Evolutionary conservation across 495 filamentous ascomycete species (phyloP).

Genomic region (Hapsidospora chrysogenum): DNA sequence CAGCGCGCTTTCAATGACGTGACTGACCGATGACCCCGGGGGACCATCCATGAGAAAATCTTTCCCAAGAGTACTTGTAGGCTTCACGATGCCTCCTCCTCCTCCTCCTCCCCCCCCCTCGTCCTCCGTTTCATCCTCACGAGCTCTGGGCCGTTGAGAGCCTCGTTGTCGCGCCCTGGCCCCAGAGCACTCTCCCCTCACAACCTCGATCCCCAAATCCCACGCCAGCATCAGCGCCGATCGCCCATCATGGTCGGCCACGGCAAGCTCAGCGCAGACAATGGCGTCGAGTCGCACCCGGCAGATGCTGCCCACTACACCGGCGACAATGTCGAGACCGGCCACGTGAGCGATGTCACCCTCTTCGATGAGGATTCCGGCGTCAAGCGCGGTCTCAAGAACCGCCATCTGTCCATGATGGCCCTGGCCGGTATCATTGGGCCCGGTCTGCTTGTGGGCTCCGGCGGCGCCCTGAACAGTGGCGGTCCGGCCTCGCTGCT

Average conservation of each 20-base stretch:
- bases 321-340: conserved; percentile 2
- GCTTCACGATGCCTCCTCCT: not conserved
- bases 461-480: conserved; percentile 40
- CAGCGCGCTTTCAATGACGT: too few species aligned
- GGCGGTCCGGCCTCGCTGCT: conserved; percentile 46
- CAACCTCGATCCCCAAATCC: too few species aligned
- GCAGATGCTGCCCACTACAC: not conserved
- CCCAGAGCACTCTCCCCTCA: too few species aligned
- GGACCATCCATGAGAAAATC: too few species aligned
- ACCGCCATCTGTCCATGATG: conserved; percentile 58
- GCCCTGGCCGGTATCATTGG: conserved; percentile 42
- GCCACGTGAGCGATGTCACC: conserved; percentile 17
- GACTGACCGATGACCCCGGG: too few species aligned
- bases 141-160: too few species aligned
- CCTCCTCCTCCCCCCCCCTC: not conserved
- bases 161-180: too few species aligned
- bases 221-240: too few species aligned
- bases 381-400: conserved; percentile 42
- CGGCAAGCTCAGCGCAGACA: not conserved
- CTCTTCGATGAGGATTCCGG: conserved; percentile 28
- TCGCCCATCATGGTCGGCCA: not conserved
- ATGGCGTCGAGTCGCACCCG: not conserved
- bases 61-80: too few species aligned
- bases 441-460: conserved; percentile 36
- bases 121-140: not conserved